Evolutionary conservation across 1,139 yeast species (phyloP), one percentile per base, ranked within the genome.

Genomic region (Kurtzmaniella quercitrusa): DNA sequence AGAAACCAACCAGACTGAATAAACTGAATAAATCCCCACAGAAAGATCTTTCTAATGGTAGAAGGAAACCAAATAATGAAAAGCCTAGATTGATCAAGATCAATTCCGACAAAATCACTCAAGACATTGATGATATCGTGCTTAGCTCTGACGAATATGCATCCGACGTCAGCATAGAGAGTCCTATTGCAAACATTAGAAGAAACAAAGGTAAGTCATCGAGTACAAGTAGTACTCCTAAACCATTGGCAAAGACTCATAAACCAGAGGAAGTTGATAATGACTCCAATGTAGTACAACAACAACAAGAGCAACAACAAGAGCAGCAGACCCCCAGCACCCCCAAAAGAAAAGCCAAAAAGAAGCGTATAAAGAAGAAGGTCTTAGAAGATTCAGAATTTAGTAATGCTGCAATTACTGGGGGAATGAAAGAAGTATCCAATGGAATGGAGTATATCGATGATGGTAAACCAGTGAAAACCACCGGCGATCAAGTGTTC

Each of bases 81-180:
- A 41, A 42, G 33, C 39, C 19, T n/a, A 38, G 25, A 34, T 40
- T 34, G 14, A 19, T 42, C 15, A 47, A 45, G 16, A 38, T 55
- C n/a, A 39, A 55, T 1, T 46, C 56, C 10, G 54, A 53, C 15
- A 65, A 62, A 37, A 53, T 62, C 19, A 57, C 61, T 14, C 51
- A 51, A 37, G 69, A 63, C 48, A 53, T 65, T 44, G 53, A 50
- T 18, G 65, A 55, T 17, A 52, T 63, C 16, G 46, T 53, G 3
- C 54, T 61, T 6, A 55, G 58, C 39, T 62, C 60, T 41, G 52
- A 51, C 29, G 66, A 60, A 12, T 12, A 31, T 14, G 16, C 17
- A 3, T 31, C 36, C 11, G 36, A 31, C 11, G 14, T 6, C 27
- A 41, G 19, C 40, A 38, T 37, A 39, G 34, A 11, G 42, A 38